Evolutionary conservation across 73 alveolate genomes (phyloP).

Genomic region (Paramecium primaurelia): DNA sequence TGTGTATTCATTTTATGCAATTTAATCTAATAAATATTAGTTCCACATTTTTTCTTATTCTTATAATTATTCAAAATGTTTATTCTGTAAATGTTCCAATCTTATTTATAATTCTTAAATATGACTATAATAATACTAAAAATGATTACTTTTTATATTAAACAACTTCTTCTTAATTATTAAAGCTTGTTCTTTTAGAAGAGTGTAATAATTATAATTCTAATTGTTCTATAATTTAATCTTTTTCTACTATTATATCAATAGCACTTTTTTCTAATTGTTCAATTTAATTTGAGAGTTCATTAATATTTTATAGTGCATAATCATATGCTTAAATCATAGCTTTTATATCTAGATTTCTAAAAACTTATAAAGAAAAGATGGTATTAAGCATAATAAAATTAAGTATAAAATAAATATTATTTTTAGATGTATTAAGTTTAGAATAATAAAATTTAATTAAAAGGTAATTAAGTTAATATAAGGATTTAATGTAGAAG

Average conservation of each 20-base stretch:
- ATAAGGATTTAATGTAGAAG: too few relatives aligned
- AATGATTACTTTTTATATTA: background rate
- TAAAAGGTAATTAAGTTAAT: too few relatives aligned
- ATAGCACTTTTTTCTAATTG: background rate
- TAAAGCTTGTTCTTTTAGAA: background rate
- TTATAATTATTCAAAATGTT: background rate
- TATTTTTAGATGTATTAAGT: background rate
- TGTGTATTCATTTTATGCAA: background rate
- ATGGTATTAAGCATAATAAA: background rate
- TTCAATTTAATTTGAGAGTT: background rate
- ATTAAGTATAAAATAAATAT: background rate
- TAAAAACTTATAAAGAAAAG: background rate
- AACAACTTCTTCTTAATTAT: background rate
- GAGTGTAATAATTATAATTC: background rate
- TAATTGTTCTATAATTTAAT: background rate
- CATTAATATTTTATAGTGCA: background rate
- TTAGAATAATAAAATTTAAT: too few relatives aligned
- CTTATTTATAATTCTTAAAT: background rate
- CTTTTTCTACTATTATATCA: background rate
- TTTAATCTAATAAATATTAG: background rate
- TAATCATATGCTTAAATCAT: background rate
- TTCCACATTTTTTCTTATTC: constrained; percentile 14
- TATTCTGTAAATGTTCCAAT: background rate
- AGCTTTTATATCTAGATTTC: background rate
- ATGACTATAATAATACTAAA: background rate